Base-by-base conservation (phyloP, 176 grass and related monocot genomes). In the Eleusine indica region DNA sequence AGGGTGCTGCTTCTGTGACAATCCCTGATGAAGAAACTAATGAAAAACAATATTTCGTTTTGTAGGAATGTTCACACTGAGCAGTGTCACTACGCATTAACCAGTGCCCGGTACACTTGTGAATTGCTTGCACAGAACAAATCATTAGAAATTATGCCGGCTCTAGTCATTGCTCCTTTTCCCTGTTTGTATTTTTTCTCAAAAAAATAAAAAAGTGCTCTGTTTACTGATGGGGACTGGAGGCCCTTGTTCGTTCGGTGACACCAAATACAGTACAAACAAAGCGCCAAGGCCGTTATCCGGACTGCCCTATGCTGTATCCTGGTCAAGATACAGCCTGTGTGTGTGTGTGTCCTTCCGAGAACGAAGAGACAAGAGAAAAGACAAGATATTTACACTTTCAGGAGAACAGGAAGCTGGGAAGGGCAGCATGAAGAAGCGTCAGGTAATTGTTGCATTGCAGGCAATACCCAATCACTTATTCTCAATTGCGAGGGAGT, bases 221-320 rank as follows among this genome's bases (percentile, higher is more conserved):
- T 30, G 35, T 68, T 43, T 29, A 60, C 16, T 52, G 66, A 71
- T 6, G 35, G 4, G 3, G 54, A 79, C 78, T 2, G 42, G 16
- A 71, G 57, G 54, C 19, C 5, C 30, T 51, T 42, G 66, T 48
- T 78, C 25, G 42, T 51, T 79, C 29, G 22, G 13, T 66, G 76
- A 54, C 84, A 56, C 68, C 35, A 41, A 63, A 80, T 37, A 66
- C 68, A 74, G 39, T 69, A 81, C 85, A 87, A 75, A 49, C 62
- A 87, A 75, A 75, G 63, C 47, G 70, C 71, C 85, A 75, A 75
- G 68, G 77, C 62, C 48, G 70, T 57, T 58, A 81, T 58, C 61
- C 78, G 70, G 78, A 48, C n/a, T 48, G 62, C 78, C 78, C 85
- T 60, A 81, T 75, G 78, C 70, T 14, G 60, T 29, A 8, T 81